Evolutionary conservation across 2,329 filamentous ascomycete genomes (phyloP).

Genomic region (Massarina eburnea): DNA sequence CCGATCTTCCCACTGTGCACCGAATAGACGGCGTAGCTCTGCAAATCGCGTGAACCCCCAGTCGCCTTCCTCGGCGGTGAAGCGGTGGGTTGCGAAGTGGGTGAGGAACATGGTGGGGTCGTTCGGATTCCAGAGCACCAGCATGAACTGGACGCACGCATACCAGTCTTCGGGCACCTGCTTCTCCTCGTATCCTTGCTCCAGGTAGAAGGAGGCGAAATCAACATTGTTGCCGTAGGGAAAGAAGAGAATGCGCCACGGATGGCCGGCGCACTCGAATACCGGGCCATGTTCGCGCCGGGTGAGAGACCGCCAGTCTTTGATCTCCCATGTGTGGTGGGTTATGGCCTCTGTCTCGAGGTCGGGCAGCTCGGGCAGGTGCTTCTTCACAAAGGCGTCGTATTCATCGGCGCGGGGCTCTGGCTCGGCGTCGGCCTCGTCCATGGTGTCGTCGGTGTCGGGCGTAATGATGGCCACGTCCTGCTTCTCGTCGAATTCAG

Average conservation of each 20-base stretch:
- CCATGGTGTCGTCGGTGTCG: conserved; percentile 61
- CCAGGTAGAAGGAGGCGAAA: conserved; percentile 90
- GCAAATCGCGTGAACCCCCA: conserved; percentile 99
- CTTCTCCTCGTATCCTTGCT: conserved; percentile 83
- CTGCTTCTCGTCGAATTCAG: conserved; percentile 64
- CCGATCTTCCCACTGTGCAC: conserved; percentile 70
- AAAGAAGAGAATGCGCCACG: conserved; percentile 96
- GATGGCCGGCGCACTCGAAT: conserved; percentile 83
- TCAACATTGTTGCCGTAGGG: conserved; percentile 94
- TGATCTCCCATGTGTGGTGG: conserved; percentile 82
- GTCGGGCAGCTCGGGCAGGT: conserved; percentile 76
- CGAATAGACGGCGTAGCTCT: conserved; percentile 83
- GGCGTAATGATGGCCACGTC: conserved; percentile 64
- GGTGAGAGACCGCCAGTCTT: conserved; percentile 73
- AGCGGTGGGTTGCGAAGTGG: conserved; percentile 88
- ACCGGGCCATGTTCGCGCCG: conserved; percentile 85
- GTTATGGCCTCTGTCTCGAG: conserved; percentile 77
- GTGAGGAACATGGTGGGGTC: conserved; percentile 79
- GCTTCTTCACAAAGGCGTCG: conserved; percentile 81
- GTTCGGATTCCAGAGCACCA: conserved; percentile 92
- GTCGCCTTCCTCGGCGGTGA: conserved; percentile 93
- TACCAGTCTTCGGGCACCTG: conserved; percentile 87
- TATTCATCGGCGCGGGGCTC: conserved; percentile 62
- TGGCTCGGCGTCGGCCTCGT: conserved; percentile 55
- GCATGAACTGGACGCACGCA: conserved; percentile 91